These are phyloP conservation scores for Puccinellia tenuiflora DNA, from an alignment of 176 grass and related monocot genomes.

Conservation along the genomic window DNA sequence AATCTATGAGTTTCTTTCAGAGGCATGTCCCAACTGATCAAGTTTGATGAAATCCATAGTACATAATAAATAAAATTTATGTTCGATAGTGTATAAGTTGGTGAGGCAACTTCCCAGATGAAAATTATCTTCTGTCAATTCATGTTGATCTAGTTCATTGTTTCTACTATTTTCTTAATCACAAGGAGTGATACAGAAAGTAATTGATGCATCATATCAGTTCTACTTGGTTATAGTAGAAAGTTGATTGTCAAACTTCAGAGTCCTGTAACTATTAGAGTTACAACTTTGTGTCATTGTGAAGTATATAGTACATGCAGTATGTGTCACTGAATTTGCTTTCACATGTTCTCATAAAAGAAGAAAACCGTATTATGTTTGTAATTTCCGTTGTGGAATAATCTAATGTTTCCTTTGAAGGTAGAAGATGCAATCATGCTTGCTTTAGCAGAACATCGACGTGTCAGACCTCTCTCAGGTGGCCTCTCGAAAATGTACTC, in stretches of 20 bases:
- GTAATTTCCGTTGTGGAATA: neutral
- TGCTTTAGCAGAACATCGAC: slow-evolving; percentile 74
- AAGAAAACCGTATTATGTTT: slow-evolving; percentile 9
- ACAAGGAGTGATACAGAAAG: neutral
- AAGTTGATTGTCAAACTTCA: neutral
- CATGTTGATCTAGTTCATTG: neutral
- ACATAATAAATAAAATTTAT: neutral
- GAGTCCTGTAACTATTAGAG: neutral
- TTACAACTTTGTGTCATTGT: slow-evolving; percentile 11
- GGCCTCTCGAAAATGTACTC: slow-evolving; percentile 52
- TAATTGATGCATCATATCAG: neutral
- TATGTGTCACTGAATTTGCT: neutral
- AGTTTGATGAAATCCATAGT: slow-evolving; percentile 14
- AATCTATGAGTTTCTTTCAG: slow-evolving; percentile 19
- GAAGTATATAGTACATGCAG: slow-evolving; percentile 19
- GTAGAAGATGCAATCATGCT: slow-evolving; percentile 89
- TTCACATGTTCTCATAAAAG: slow-evolving; percentile 18
- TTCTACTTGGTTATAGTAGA: neutral
- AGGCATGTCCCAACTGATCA: neutral
- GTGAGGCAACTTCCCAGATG: slow-evolving; percentile 10
- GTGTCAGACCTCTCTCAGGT: slow-evolving; percentile 73
- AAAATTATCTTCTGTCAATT: neutral
- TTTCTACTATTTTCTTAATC: slow-evolving; percentile 13
- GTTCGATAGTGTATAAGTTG: neutral
- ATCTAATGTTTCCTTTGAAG: slow-evolving; percentile 49